These are phyloP conservation scores for Cronartium quercuum DNA, from an alignment of 1,284 basidiomycete species.

Conservation along the genomic window DNA sequence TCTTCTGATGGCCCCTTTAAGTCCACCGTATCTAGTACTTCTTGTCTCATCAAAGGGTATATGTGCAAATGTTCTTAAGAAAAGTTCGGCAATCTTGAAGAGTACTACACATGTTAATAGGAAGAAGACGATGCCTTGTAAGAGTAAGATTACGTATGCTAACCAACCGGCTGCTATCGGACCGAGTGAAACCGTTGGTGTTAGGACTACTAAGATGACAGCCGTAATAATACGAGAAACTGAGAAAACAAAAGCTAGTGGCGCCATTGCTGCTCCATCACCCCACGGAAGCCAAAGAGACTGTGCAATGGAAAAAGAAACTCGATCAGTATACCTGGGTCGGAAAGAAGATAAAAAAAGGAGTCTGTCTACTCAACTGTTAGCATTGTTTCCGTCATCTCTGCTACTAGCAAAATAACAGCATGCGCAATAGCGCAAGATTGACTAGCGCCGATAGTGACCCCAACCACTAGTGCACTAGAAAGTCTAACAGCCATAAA, in stretches of 20 bases:
- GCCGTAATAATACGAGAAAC: slow-evolving; percentile 31
- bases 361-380: background rate
- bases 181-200: slow-evolving; percentile 6
- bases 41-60: slow-evolving; percentile 31
- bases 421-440: slow-evolving; percentile 10
- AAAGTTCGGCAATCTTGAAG: slow-evolving; percentile 18
- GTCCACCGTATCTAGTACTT: slow-evolving; percentile 16
- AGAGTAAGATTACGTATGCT: slow-evolving; percentile 19
- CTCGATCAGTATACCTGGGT: background rate
- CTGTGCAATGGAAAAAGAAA: slow-evolving; percentile 12
- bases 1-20: slow-evolving; percentile 15
- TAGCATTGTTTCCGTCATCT: slow-evolving; percentile 28
- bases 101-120: slow-evolving; percentile 3
- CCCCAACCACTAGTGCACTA: slow-evolving; percentile 18
- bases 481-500: slow-evolving; percentile 23
- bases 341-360: background rate
- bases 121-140: slow-evolving; percentile 4
- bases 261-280: slow-evolving; percentile 36
- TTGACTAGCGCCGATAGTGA: slow-evolving; percentile 16
- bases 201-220: slow-evolving; percentile 29
- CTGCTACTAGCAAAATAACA: slow-evolving; percentile 12
- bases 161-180: slow-evolving; percentile 22
- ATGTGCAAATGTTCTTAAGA: background rate
- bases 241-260: slow-evolving; percentile 20
- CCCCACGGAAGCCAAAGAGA: slow-evolving; percentile 39